A percentile compares a stretch with the other conserved stretches of the same genome.
These are phyloP conservation scores for Achaetomium macrosporum DNA, from an alignment of 2,329 filamentous ascomycete genomes.

Conservation along the genomic window DNA sequence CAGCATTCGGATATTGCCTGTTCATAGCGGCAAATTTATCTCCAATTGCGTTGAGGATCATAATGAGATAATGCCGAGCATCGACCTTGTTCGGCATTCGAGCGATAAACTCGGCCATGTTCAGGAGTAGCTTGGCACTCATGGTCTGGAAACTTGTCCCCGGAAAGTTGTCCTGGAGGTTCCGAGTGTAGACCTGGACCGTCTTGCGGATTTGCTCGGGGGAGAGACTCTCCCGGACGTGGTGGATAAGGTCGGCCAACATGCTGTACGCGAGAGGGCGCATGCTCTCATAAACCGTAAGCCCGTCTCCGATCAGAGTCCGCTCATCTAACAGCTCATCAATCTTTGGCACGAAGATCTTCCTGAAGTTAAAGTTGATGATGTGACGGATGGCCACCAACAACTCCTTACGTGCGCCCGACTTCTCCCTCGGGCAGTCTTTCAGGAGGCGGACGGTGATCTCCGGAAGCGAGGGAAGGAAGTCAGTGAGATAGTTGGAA, in stretches of 20 bases:
- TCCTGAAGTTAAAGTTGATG: conserved; percentile 97
- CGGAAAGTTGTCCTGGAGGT: conserved; percentile 90
- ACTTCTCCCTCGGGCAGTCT: conserved; percentile 93
- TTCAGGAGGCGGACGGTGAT: conserved; percentile 88
- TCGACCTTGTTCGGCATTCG: conserved; percentile 91
- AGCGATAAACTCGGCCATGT: conserved; percentile 97
- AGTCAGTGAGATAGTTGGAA: conserved; percentile 79
- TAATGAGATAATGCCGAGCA: conserved; percentile 89
- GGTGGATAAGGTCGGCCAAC: conserved; percentile 96
- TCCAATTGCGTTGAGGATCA: conserved; percentile 95
- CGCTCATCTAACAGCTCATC: conserved; percentile 91
- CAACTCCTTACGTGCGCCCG: conserved; percentile 86
- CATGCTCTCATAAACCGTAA: conserved; percentile 97
- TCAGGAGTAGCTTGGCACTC: conserved; percentile 93
- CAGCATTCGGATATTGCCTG: conserved; percentile 86
- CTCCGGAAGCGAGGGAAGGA: conserved; percentile 75
- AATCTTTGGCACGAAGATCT: conserved; percentile 91
- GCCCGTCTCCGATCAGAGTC: conserved; percentile 87
- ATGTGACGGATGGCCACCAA: conserved; percentile 96
- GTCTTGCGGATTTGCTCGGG: conserved; percentile 92
- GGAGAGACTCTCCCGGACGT: conserved; percentile 82
- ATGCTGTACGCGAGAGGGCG: conserved; percentile 94
- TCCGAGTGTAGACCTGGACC: conserved; percentile 94
- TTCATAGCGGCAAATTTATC: conserved; percentile 99
- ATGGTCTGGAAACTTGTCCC: conserved; percentile 99